Base-by-base conservation (phyloP, 140 eudicot species). In the Anethum foeniculum region DNA sequence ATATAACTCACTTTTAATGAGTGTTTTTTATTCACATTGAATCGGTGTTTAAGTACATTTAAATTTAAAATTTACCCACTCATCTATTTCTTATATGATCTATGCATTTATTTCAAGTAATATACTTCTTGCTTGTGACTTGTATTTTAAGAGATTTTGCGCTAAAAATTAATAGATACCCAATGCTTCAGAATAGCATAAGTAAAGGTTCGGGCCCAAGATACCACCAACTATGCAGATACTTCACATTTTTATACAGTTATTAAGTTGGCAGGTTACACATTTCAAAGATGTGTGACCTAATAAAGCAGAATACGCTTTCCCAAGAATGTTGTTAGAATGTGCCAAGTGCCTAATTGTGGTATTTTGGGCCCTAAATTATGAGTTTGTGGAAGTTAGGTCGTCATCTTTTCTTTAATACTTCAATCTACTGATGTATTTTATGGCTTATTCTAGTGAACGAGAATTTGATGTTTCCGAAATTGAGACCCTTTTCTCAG, bases 401-500 rank as follows among this genome's bases (percentile, higher is more conserved):
- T 65, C 9, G 1, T 28, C 38, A 28, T 38, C 72, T 65, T 27
- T 65, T 0, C 15, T 28, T 28, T 65, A 28, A 27, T 27, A 65
- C 72, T 30, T 10, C 39, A 28, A 1, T 23, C 2, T 67, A 32
- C 74, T 67, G 19, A 67, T 67, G 28, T 32, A 16, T 4, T 67
- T 14, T 67, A 30, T 16, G 9, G 3, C 74, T 67, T 28, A 30
- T 67, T 23, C 74, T 28, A 67, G 74, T 79, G 91, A 88, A 47
- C 90, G 91, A 74, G 93, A 92, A 75, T 89, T 89, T 68, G 96
- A 93, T 84, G 92, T 92, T 81, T 86, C 94, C 79, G 97, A 92
- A 85, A 87, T 94, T 79, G 98, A 94, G 93, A 80, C 90, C 38
- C 88, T 94, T 52, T 92, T 94, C 89, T 87, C 96, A 81, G 94